These are phyloP conservation scores for Amylocarpus encephaloides DNA, from an alignment of 2,329 filamentous ascomycete species.

Conservation along the genomic window DNA sequence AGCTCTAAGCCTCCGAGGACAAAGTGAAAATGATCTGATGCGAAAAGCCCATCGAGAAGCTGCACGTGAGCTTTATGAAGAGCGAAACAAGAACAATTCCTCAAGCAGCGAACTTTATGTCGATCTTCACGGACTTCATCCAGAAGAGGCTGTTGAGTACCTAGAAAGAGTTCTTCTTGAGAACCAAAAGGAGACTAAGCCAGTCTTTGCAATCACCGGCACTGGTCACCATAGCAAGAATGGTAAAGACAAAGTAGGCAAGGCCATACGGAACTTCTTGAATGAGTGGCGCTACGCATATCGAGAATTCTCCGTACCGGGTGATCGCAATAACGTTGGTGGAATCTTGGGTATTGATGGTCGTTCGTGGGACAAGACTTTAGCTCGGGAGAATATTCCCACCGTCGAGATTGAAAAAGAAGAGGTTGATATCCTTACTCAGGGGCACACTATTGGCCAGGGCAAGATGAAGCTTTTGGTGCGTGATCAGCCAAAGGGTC, in stretches of 20 bases:
- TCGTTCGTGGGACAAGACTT: constrained; percentile 58
- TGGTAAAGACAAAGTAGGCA: constrained; percentile 96
- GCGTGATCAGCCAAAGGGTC: constrained; percentile 38
- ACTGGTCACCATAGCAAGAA: constrained; percentile 98
- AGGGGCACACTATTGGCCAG: constrained; percentile 62
- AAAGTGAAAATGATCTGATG: constrained; percentile 97
- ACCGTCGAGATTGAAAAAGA: constrained; percentile 32
- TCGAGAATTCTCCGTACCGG: constrained; percentile 91
- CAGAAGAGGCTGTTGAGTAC: constrained; percentile 93
- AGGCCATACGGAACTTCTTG: constrained; percentile 82
- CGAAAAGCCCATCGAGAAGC: constrained; percentile 93
- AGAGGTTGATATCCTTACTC: constrained; percentile 50
- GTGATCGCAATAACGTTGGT: constrained; percentile 77
- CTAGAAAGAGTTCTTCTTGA: constrained; percentile 82
- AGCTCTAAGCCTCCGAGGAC: constrained; percentile 84
- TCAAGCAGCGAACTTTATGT: constrained; percentile 73
- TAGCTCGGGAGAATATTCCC: constrained; percentile 41
- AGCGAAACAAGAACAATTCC: constrained; percentile 69
- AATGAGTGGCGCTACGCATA: constrained; percentile 96
- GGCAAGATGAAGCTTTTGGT: constrained; percentile 61
- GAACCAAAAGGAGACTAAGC: constrained; percentile 64
- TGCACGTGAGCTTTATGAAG: constrained; percentile 84
- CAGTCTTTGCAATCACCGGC: constrained; percentile 92
- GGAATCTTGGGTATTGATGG: constrained; percentile 67
- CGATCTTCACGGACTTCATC: constrained; percentile 96